Evolutionary conservation across 2,329 filamentous ascomycete genomes (phyloP).

Genomic region (Paecilomyces formosus): DNA sequence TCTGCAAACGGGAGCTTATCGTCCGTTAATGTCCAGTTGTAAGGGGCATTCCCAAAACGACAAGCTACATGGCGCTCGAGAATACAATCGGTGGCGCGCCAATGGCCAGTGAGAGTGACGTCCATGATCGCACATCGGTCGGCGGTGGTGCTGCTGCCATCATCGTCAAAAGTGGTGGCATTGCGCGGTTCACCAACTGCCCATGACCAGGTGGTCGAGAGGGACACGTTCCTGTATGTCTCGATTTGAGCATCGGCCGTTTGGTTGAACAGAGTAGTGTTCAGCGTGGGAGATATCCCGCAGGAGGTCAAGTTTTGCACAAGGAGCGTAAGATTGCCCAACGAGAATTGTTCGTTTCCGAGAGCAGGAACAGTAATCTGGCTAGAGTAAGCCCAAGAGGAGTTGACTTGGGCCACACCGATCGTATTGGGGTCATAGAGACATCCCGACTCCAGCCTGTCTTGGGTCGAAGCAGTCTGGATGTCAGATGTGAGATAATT

Average conservation of each 20-base stretch:
- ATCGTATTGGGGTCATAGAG: conserved; percentile 40
- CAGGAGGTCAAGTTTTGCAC: conserved; percentile 43
- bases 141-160: conserved; percentile 23
- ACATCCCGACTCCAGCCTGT: conserved; percentile 45
- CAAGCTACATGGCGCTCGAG: conserved; percentile 48
- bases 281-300: conserved; percentile 54
- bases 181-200: conserved; percentile 48
- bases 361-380: conserved; percentile 19
- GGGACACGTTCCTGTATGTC: conserved; percentile 44
- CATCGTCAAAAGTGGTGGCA: conserved; percentile 22
- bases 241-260: conserved; percentile 43
- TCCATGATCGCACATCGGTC: conserved; percentile 53
- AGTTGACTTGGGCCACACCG: conserved; percentile 38
- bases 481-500: conserved; percentile 36
- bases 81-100: conserved; percentile 52
- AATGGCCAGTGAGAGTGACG: conserved; percentile 43
- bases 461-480: conserved; percentile 28
- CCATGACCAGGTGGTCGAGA: conserved; percentile 55
- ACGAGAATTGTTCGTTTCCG: conserved; percentile 16
- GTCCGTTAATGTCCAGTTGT: conserved; percentile 49
- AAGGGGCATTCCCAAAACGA: conserved; percentile 47
- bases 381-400: conserved; percentile 45
- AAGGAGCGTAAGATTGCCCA: conserved; percentile 21
- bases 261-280: conserved; percentile 44
- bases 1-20: conserved; percentile 36